These are phyloP conservation scores for Aspergillus hiratsukae DNA, from an alignment of 2,329 filamentous ascomycete genomes.

Conservation along the genomic window DNA sequence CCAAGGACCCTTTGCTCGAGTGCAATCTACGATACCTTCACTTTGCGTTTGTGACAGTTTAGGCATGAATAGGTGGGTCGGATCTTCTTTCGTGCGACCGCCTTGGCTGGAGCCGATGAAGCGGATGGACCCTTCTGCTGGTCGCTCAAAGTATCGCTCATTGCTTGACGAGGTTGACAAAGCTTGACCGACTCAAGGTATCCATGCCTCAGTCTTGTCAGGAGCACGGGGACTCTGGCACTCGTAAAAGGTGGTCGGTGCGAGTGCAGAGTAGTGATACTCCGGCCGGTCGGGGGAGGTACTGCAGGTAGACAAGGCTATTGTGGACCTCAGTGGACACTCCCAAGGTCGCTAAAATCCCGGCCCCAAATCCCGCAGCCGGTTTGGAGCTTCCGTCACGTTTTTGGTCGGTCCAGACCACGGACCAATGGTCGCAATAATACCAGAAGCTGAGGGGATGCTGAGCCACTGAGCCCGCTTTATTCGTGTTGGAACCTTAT, in stretches of 20 bases:
- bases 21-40: constrained; percentile 21
- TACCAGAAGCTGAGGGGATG: too few species aligned
- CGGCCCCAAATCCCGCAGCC: neutral
- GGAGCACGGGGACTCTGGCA: too few species aligned
- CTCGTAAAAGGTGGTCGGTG: too few species aligned
- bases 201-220: neutral
- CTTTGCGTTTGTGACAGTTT: constrained; percentile 29
- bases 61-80: constrained; percentile 29
- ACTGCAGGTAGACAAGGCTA: neutral
- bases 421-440: too few species aligned
- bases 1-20: too few species aligned
- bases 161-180: neutral
- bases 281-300: too few species aligned
- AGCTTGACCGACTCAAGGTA: neutral
- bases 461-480: too few species aligned
- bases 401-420: too few species aligned
- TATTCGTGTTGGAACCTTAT: too few species aligned
- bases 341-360: neutral
- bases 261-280: too few species aligned
- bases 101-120: constrained; percentile 1
- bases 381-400: neutral
- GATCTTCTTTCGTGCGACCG: constrained; percentile 19
- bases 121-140: neutral
- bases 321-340: neutral
- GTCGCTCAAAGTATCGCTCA: constrained; percentile 3